Conservation (phyloP, 805 yeast genomes). For the Schwanniomyces polymorphus region DNA sequence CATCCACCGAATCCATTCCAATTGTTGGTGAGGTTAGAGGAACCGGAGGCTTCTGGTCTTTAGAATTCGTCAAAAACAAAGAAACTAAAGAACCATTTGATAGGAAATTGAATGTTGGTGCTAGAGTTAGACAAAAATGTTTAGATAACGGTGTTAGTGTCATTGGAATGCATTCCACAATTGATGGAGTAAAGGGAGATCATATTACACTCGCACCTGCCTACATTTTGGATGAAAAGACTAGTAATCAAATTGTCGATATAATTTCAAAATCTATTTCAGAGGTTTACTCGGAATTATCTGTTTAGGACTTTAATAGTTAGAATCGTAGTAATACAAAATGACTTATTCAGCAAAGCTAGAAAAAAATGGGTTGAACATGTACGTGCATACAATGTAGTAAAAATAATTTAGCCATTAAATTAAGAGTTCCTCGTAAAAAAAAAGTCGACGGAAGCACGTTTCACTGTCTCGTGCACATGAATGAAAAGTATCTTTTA, state of each 20-base stretch:
- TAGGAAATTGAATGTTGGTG: constrained; percentile 34
- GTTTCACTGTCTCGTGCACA: too few relatives aligned
- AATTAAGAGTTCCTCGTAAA: too few relatives aligned
- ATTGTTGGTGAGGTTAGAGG: constrained; percentile 59
- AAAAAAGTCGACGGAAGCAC: too few relatives aligned
- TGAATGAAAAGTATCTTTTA: too few relatives aligned
- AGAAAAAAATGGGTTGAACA: too few relatives aligned
- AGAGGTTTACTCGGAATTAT: too few relatives aligned
- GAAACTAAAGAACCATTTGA: constrained; percentile 49
- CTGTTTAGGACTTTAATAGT: too few relatives aligned
- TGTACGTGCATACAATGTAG: too few relatives aligned
- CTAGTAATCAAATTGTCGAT: background rate
- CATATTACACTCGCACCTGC: constrained; percentile 43
- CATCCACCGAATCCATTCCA: constrained; percentile 1
- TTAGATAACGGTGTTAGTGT: background rate
- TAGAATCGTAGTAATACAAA: too few relatives aligned
- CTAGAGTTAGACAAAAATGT: constrained; percentile 22
- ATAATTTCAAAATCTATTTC: background rate
- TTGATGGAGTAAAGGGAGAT: constrained; percentile 32
- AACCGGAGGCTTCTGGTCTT: constrained; percentile 55
- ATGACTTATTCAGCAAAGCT: too few relatives aligned
- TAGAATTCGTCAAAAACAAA: constrained; percentile 55
- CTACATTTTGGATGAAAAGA: background rate
- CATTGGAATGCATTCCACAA: constrained; percentile 27
- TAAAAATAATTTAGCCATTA: too few relatives aligned